Percentiles rank a stretch among this genome's conserved stretches.
Evolutionary conservation across 371 early-diverging fungal genomes (phyloP).

Genomic region (Mucor piriformis): DNA sequence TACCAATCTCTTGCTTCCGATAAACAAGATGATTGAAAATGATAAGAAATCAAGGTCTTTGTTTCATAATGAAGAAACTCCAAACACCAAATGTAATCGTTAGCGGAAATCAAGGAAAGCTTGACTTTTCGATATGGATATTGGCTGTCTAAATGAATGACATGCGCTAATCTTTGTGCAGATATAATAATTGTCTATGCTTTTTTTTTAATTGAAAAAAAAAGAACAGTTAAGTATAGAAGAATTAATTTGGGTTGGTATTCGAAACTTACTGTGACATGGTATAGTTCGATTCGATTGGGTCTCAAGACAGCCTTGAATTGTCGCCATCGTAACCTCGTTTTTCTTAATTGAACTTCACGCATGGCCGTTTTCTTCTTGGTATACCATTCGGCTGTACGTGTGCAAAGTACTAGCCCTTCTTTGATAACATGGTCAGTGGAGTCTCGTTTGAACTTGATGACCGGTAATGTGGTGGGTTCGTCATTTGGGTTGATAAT

Average conservation of each 20-base stretch:
- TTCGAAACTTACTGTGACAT: constrained; percentile 21
- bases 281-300: constrained; percentile 25
- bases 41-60: constrained; percentile 12
- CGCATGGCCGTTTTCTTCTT: constrained; percentile 2
- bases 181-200: constrained; percentile 12
- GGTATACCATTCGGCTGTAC: constrained; percentile 23
- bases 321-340: constrained; percentile 25
- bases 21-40: constrained; percentile 16
- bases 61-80: constrained; percentile 12
- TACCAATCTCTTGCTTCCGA: constrained; percentile 43
- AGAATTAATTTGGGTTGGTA: background rate
- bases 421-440: constrained; percentile 9
- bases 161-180: constrained; percentile 19
- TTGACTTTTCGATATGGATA: constrained; percentile 14
- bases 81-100: constrained; percentile 20
- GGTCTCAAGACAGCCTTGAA: constrained; percentile 18
- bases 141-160: constrained; percentile 15
- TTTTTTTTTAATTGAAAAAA: background rate
- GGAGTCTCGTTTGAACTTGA: background rate
- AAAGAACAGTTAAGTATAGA: too few species aligned
- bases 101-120: constrained; percentile 10
- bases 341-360: constrained; percentile 21
- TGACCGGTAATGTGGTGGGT: background rate
- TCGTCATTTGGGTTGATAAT: too few species aligned
- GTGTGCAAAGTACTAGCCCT: constrained; percentile 20